phyloP scores from a whole-genome alignment of 140 eudicot genomes.

The Anethum foeniculum region DNA sequence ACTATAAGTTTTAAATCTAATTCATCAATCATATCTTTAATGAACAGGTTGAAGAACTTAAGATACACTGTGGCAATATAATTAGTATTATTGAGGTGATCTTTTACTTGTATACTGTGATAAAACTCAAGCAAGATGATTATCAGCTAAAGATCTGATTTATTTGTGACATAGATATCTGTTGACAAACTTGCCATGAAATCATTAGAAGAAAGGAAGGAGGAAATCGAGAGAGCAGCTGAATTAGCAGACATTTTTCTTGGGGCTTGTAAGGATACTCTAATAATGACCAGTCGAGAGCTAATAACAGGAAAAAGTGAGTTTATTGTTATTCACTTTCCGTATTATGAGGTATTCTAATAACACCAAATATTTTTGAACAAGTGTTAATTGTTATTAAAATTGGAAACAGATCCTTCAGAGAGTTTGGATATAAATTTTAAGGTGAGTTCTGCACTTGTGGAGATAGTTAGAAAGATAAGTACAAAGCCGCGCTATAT shows the following conservation, averaged over 20 bases:
- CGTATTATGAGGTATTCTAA: background rate
- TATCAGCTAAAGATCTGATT: slow-evolving; percentile 9
- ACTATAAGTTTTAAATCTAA: slow-evolving; percentile 5
- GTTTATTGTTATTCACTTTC: slow-evolving; percentile 11
- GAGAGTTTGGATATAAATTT: slow-evolving; percentile 90
- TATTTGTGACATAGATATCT: slow-evolving; percentile 45
- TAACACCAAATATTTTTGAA: slow-evolving; percentile 2
- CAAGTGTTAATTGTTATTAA: slow-evolving; percentile 14
- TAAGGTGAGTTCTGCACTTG: slow-evolving; percentile 97
- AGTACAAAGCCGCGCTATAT: slow-evolving; percentile 78
- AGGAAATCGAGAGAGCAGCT: slow-evolving; percentile 65
- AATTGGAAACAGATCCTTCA: slow-evolving; percentile 57
- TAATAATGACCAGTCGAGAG: slow-evolving; percentile 83
- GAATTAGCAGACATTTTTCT: slow-evolving; percentile 84
- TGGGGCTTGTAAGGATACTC: slow-evolving; percentile 60
- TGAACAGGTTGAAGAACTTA: slow-evolving; percentile 78
- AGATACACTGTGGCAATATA: slow-evolving; percentile 46
- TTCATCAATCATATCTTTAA: background rate
- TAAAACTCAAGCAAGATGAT: background rate
- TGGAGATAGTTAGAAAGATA: slow-evolving; percentile 84
- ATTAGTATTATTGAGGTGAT: slow-evolving; percentile 74
- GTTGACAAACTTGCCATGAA: slow-evolving; percentile 83
- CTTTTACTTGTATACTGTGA: background rate
- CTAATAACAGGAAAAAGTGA: slow-evolving; percentile 83
- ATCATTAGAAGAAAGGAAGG: slow-evolving; percentile 83